These are phyloP conservation scores for Capsicum rhomboideum DNA, from an alignment of 257 asterid species.

Conservation along the genomic window DNA sequence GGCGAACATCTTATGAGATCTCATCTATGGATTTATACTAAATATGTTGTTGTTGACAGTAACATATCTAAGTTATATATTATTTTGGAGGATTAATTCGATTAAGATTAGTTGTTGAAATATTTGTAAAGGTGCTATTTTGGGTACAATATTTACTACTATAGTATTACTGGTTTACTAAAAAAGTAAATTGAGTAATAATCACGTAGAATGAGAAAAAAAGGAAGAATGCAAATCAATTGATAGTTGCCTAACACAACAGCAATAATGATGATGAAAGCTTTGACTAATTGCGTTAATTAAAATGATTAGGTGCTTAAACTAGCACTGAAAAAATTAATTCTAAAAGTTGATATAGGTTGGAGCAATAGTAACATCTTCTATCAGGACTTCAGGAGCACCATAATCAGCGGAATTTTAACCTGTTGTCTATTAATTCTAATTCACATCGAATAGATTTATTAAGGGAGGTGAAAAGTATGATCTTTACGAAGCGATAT, in stretches of 20 bases:
- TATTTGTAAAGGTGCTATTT: neutral
- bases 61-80: neutral
- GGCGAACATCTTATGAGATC: neutral
- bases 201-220: neutral
- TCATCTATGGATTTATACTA: no score
- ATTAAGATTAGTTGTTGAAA: neutral
- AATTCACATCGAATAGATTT: neutral
- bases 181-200: neutral
- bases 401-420: neutral
- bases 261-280: neutral
- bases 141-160: neutral
- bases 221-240: neutral
- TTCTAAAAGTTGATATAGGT: neutral
- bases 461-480: fast-evolving
- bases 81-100: neutral
- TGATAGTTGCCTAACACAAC: neutral
- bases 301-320: neutral
- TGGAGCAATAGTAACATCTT: neutral
- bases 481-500: fast-evolving
- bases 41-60: neutral
- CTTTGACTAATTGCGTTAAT: neutral
- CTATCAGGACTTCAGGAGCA: neutral
- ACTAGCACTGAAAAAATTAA: neutral
- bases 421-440: neutral
- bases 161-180: neutral